Evolutionary conservation across 441 rosid species (phyloP).

Genomic region (Gossypium lobatum): DNA sequence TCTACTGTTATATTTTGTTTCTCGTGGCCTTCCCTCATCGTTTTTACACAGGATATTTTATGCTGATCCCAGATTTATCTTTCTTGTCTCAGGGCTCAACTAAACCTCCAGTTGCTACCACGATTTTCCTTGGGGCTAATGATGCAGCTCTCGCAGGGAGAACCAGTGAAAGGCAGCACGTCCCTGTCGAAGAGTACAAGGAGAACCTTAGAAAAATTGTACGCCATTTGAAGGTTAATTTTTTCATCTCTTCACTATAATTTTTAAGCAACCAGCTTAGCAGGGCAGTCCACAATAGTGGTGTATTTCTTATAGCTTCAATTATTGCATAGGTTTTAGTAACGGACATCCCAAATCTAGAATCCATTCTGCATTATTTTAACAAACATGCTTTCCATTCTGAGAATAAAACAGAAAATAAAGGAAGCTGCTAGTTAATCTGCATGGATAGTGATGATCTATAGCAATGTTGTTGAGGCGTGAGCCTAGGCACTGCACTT

Average conservation of each 20-base stretch:
- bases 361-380: not conserved
- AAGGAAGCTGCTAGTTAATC: not conserved
- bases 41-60: not conserved
- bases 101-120: conserved; percentile 60
- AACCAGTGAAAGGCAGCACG: conserved; percentile 63
- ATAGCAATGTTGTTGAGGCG: not conserved
- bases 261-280: not conserved
- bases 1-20: not conserved
- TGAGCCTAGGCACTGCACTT: not conserved
- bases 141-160: conserved; percentile 86
- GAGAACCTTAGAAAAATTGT: conserved; percentile 62
- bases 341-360: not conserved
- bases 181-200: conserved; percentile 70
- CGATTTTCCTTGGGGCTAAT: conserved; percentile 89
- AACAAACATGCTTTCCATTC: not conserved
- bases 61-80: not conserved
- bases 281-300: not conserved
- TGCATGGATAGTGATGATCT: not conserved
- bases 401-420: not conserved
- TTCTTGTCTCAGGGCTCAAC: conserved; percentile 32
- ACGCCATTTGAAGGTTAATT: conserved; percentile 66
- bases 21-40: not conserved
- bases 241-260: conserved; percentile 3
- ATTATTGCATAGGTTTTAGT: not conserved
- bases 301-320: not conserved